Conservation (phyloP, 345 rosid genomes). For the Psidium guajava region DNA sequence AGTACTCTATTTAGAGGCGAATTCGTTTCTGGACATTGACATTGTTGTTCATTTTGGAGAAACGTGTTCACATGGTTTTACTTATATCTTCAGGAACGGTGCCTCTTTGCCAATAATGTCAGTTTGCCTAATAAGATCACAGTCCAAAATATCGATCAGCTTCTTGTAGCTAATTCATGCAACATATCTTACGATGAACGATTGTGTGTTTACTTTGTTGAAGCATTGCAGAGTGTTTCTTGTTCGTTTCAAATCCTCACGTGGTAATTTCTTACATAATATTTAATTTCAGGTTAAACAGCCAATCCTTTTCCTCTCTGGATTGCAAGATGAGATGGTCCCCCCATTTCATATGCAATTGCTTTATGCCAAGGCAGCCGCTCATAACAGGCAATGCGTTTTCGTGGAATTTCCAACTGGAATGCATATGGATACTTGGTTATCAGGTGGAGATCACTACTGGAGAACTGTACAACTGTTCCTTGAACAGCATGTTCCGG, state of each 20-base stretch:
- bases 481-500: conserved; percentile 48
- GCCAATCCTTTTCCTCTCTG: conserved; percentile 92
- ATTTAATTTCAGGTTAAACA: conserved; percentile 52
- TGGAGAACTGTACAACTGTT: conserved; percentile 64
- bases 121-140: neutral
- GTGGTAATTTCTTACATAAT: neutral
- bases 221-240: neutral
- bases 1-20: neutral
- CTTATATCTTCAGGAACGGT: neutral
- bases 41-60: neutral
- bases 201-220: neutral
- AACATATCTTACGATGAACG: neutral
- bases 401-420: conserved; percentile 88
- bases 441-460: conserved; percentile 79
- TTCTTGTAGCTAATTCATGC: neutral
- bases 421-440: conserved; percentile 99
- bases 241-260: neutral
- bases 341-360: conserved; percentile 88
- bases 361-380: conserved; percentile 87
- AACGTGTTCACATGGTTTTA: neutral
- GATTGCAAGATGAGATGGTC: conserved; percentile 98
- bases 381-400: conserved; percentile 52
- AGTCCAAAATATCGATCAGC: neutral
- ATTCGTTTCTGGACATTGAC: neutral
- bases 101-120: neutral